Evolutionary conservation across 2,329 filamentous ascomycete genomes (phyloP).

Genomic region (Colletotrichum graminicola): DNA sequence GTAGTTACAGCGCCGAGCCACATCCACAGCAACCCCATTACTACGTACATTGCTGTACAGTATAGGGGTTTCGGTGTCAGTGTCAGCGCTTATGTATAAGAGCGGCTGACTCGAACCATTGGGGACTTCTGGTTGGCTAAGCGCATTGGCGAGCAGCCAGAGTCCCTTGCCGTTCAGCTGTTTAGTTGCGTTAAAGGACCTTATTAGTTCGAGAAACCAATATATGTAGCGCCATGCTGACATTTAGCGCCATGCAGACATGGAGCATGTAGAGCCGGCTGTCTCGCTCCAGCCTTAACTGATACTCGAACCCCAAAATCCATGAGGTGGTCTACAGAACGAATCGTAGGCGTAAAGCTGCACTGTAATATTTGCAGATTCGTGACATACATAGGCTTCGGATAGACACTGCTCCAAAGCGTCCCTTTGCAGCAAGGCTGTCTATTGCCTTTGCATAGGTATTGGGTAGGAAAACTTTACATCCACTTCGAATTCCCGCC

Average conservation of each 20-base stretch:
- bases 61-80: neutral
- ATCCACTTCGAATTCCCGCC: too few relatives aligned
- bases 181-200: too few relatives aligned
- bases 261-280: neutral
- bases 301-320: neutral
- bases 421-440: too few relatives aligned
- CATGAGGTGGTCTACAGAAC: neutral
- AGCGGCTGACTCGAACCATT: neutral
- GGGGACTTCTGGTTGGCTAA: neutral
- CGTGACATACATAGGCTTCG: too few relatives aligned
- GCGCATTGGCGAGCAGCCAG: neutral
- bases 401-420: too few relatives aligned
- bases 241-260: constrained; percentile 6
- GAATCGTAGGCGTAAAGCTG: too few relatives aligned
- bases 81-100: neutral
- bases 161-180: neutral
- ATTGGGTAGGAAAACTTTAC: too few relatives aligned
- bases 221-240: constrained; percentile 2
- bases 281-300: neutral
- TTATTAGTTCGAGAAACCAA: neutral
- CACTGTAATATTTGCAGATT: too few relatives aligned
- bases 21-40: too few relatives aligned
- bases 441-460: too few relatives aligned
- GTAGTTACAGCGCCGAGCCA: neutral
- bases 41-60: too few relatives aligned